These are phyloP conservation scores for Lippia alba DNA, from an alignment of 305 asterid genomes.

Conservation along the genomic window DNA sequence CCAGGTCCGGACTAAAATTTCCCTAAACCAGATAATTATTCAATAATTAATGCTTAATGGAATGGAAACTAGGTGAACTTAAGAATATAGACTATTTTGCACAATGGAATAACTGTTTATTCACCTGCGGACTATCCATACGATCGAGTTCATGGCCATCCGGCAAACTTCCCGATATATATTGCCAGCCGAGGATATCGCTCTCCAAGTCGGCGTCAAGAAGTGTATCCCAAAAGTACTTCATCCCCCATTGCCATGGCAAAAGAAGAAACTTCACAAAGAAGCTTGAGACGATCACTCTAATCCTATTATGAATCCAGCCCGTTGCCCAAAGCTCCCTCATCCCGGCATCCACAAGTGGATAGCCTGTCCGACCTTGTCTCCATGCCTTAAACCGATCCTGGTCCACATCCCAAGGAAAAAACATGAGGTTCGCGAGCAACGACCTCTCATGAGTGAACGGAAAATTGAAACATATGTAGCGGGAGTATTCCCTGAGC, in stretches of 20 bases:
- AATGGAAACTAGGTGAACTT: not conserved
- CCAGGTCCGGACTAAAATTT: too few relatives aligned
- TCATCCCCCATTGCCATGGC: constrained; percentile 99
- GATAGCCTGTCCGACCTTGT: constrained; percentile 95
- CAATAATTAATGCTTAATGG: not conserved
- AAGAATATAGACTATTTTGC: not conserved
- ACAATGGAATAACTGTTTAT: not conserved
- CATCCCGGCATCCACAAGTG: constrained; percentile 96
- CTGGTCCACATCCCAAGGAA: constrained; percentile 83
- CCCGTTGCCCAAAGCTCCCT: constrained; percentile 98
- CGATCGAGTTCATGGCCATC: constrained; percentile 96
- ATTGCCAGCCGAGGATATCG: constrained; percentile 96
- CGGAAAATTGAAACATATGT: constrained; percentile 91
- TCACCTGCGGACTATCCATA: constrained; percentile 90
- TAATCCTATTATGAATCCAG: constrained; percentile 85
- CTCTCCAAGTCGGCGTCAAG: constrained; percentile 92
- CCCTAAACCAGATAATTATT: too few relatives aligned
- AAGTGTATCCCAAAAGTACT: constrained; percentile 95
- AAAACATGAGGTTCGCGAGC: constrained; percentile 58
- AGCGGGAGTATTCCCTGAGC: constrained; percentile 86
- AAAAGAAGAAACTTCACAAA: constrained; percentile 82
- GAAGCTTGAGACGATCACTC: constrained; percentile 86
- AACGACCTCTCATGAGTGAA: constrained; percentile 78
- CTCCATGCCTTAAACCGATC: constrained; percentile 85
- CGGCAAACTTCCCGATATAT: constrained; percentile 89